phyloP scores from a whole-genome alignment of 2,329 filamentous ascomycete genomes.

The Fusarium brachygibbosum region DNA sequence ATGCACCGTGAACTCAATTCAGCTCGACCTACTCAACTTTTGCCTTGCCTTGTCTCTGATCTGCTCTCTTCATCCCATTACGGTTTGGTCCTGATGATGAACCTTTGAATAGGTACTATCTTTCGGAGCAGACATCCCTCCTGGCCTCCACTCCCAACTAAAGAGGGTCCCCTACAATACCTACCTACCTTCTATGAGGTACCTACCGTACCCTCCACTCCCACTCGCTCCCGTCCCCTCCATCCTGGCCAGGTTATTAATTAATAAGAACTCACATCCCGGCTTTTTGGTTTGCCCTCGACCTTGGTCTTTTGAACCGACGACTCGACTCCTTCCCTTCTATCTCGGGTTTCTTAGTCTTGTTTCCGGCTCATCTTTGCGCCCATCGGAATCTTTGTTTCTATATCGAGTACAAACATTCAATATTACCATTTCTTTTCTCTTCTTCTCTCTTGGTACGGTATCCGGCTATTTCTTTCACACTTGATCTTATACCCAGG shows the following conservation, averaged over 20 bases:
- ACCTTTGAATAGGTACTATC: slow-evolving; percentile 21
- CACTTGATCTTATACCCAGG: not conserved
- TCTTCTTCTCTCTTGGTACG: not conserved
- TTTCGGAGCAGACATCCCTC: slow-evolving; percentile 42
- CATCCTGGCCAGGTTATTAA: slow-evolving; percentile 25
- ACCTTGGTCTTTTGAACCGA: slow-evolving; percentile 20
- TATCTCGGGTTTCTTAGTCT: slow-evolving; percentile 30
- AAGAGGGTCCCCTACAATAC: slow-evolving; percentile 23
- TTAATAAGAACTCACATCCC: slow-evolving; percentile 45
- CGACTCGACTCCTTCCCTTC: slow-evolving; percentile 26
- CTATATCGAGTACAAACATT: slow-evolving; percentile 19
- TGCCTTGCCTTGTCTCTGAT: slow-evolving; percentile 28
- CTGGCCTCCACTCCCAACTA: slow-evolving; percentile 27
- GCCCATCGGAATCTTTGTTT: slow-evolving; percentile 28
- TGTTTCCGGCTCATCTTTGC: slow-evolving; percentile 39
- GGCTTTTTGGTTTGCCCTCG: slow-evolving; percentile 14
- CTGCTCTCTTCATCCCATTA: slow-evolving; percentile 23
- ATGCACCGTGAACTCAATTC: slow-evolving; percentile 2
- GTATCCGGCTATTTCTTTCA: not conserved
- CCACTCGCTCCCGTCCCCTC: slow-evolving; percentile 6
- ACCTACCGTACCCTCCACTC: slow-evolving; percentile 8
- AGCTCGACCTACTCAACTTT: slow-evolving; percentile 8
- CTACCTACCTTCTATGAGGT: not conserved
- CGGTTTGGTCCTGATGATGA: slow-evolving; percentile 18
- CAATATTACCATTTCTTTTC: slow-evolving; percentile 1